Evolutionary conservation across 2,329 filamentous ascomycete species (phyloP).

Genomic region (Fusarium verticillioides): DNA sequence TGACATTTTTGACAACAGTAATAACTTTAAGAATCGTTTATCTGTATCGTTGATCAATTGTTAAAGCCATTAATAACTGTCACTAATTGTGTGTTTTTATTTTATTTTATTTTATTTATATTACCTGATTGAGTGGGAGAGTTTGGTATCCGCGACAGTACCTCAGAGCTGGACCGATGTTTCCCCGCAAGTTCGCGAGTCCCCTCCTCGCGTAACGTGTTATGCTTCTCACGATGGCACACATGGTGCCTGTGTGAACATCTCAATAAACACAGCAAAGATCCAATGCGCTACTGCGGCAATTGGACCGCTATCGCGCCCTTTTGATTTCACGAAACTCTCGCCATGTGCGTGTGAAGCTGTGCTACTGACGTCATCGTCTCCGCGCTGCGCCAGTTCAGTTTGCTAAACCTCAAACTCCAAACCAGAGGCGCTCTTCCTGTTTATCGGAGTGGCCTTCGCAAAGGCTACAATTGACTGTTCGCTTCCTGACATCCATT

Average conservation of each 20-base stretch:
- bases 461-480: neutral
- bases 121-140: neutral
- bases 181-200: neutral
- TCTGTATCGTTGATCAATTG: neutral
- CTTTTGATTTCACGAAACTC: too few species aligned
- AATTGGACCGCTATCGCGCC: too few species aligned
- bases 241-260: neutral
- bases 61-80: neutral
- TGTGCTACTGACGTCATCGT: neutral
- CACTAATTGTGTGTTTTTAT: too few species aligned
- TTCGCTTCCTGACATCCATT: neutral
- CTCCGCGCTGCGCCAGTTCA: neutral
- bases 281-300: neutral
- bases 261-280: neutral
- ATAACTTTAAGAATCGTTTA: neutral
- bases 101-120: too few species aligned
- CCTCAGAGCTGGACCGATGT: neutral
- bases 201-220: neutral
- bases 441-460: neutral
- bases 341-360: neutral
- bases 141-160: neutral
- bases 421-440: neutral
- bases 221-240: too few species aligned
- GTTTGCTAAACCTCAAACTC: neutral
- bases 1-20: rapidly evolving